These are phyloP conservation scores for Pseudogymnoascus sp. DNA, from an alignment of 2,329 filamentous ascomycete species.

Conservation along the genomic window DNA sequence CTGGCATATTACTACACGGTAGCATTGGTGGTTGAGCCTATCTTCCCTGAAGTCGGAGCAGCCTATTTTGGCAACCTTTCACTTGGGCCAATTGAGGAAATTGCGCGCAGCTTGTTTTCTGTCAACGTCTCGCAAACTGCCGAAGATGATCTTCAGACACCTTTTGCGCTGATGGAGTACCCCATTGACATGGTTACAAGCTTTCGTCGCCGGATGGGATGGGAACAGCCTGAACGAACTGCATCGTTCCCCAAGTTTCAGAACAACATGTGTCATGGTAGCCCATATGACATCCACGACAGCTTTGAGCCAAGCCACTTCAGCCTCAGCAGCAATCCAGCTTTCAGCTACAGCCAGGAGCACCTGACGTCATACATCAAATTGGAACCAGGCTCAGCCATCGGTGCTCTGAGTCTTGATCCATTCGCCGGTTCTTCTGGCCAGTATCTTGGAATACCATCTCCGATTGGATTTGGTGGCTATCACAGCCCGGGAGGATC, in stretches of 20 bases:
- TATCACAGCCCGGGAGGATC: conserved; percentile 55
- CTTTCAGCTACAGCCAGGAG: conserved; percentile 58
- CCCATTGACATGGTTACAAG: conserved; percentile 61
- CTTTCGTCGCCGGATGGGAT: conserved; percentile 63
- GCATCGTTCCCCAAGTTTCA: conserved; percentile 54
- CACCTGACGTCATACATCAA: conserved; percentile 49
- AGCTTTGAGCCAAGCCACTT: conserved; percentile 40
- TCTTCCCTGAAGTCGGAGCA: conserved; percentile 85
- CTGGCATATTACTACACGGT: conserved; percentile 89
- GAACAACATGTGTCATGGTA: conserved; percentile 43
- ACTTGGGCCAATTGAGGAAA: conserved; percentile 76
- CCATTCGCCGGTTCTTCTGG: conserved; percentile 47
- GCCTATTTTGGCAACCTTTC: conserved; percentile 80
- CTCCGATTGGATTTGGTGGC: conserved; percentile 45
- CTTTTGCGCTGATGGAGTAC: conserved; percentile 61
- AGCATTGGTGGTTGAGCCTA: conserved; percentile 76
- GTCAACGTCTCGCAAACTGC: conserved; percentile 56
- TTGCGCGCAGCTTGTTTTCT: conserved; percentile 64
- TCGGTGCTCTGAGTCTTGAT: conserved; percentile 46
- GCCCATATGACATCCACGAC: conserved; percentile 31
- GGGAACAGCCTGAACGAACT: conserved; percentile 51
- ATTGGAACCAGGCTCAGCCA: conserved; percentile 39
- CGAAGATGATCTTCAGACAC: conserved; percentile 51
- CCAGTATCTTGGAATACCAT: conserved; percentile 57
- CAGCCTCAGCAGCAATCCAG: conserved; percentile 46